Percentiles rank a stretch among this genome's conserved stretches.
These are phyloP conservation scores for Lentinula detonsa DNA, from an alignment of 768 basidiomycete species.

Conservation along the genomic window DNA sequence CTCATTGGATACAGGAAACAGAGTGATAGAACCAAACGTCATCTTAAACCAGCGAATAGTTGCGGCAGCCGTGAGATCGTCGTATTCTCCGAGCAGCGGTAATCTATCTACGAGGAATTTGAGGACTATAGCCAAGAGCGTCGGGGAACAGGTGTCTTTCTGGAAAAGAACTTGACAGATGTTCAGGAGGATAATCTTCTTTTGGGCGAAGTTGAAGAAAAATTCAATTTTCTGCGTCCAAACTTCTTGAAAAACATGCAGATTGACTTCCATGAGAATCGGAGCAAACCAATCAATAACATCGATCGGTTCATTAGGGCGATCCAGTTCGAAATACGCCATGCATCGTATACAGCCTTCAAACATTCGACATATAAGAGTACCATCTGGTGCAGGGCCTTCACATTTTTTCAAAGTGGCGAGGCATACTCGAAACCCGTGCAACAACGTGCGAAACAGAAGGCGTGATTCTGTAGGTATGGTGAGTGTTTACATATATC, in stretches of 20 bases:
- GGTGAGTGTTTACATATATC: neutral
- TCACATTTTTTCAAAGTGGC: constrained; percentile 74
- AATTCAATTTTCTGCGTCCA: constrained; percentile 92
- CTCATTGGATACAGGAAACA: constrained; percentile 74
- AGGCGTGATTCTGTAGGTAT: constrained; percentile 68
- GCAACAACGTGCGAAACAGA: constrained; percentile 83
- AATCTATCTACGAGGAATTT: constrained; percentile 80
- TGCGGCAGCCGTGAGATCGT: constrained; percentile 74
- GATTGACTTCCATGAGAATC: constrained; percentile 75
- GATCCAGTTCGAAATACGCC: constrained; percentile 66
- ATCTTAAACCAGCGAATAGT: constrained; percentile 93
- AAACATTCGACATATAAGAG: constrained; percentile 84
- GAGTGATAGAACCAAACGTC: constrained; percentile 82
- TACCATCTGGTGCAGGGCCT: constrained; percentile 75
- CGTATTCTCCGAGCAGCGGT: constrained; percentile 77
- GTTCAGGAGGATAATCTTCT: constrained; percentile 73
- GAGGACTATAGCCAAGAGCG: constrained; percentile 84
- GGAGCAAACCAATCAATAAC: constrained; percentile 81
- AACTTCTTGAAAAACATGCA: constrained; percentile 92
- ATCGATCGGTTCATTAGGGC: constrained; percentile 60
- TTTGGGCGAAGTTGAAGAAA: constrained; percentile 76
- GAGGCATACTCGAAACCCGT: constrained; percentile 80
- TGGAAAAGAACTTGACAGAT: constrained; percentile 80
- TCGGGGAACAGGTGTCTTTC: constrained; percentile 70
- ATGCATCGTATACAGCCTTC: constrained; percentile 80